Conservation (phyloP, 225 moss, liverwort and hornwort genomes). For the Asterella californica region DNA sequence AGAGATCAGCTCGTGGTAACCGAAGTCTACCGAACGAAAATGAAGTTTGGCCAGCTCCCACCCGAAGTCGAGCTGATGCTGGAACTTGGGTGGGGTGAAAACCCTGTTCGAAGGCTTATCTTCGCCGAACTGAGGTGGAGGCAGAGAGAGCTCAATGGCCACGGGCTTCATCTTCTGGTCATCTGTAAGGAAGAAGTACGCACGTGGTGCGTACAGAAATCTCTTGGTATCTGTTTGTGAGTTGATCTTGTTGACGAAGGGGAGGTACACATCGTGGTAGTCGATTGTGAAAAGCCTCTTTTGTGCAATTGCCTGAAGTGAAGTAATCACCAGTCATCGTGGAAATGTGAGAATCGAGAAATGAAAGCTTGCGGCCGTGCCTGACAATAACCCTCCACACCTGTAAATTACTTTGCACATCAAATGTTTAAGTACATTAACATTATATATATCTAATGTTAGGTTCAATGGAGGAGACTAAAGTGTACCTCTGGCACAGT, state of each 20-base stretch:
- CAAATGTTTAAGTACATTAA: background rate
- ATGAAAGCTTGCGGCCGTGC: background rate
- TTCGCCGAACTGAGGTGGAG: conserved; percentile 13
- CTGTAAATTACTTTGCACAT: background rate
- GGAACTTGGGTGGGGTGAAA: conserved; percentile 7
- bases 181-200: conserved; percentile 44
- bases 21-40: conserved; percentile 16
- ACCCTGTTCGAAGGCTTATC: background rate
- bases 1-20: conserved; percentile 29
- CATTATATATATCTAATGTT: background rate
- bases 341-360: background rate
- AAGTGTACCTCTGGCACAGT: conserved; percentile 22
- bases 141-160: conserved; percentile 59
- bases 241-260: conserved; percentile 50
- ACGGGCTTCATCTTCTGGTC: conserved; percentile 28
- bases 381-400: background rate
- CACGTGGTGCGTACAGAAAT: conserved; percentile 45
- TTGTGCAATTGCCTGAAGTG: conserved; percentile 13
- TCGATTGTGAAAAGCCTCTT: conserved; percentile 24
- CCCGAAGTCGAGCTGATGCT: conserved; percentile 9
- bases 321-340: background rate
- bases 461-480: background rate
- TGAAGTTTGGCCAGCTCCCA: conserved; percentile 44
- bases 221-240: background rate
- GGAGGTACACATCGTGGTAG: conserved; percentile 45